Percentiles rank a stretch among this genome's conserved stretches.
These are phyloP conservation scores for Chalciporus chontae DNA, from an alignment of 768 basidiomycete species.

Conservation along the genomic window DNA sequence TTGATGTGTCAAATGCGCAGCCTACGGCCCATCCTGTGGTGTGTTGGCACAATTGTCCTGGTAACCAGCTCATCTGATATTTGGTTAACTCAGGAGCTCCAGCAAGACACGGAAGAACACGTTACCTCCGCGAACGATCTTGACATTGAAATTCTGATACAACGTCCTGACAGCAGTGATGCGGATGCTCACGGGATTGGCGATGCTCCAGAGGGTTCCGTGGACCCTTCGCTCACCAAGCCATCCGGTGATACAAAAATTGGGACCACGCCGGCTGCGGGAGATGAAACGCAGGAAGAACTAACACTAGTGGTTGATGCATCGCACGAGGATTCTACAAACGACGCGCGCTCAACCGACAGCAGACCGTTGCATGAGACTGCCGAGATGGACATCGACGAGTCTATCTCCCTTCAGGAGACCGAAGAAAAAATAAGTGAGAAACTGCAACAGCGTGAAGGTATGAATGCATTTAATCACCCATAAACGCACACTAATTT, in stretches of 20 bases:
- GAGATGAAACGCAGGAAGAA: constrained; percentile 10
- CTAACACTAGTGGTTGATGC: constrained; percentile 4
- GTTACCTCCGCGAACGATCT: not conserved
- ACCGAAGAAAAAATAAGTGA: constrained; percentile 4
- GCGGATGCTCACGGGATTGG: not conserved
- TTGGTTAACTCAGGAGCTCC: constrained; percentile 9
- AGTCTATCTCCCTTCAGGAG: constrained; percentile 9
- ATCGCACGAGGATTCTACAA: constrained; percentile 7
- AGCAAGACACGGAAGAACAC: constrained; percentile 3
- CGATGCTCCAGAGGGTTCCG: constrained; percentile 3
- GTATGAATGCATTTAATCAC: not conserved
- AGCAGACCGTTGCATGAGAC: constrained; percentile 1
- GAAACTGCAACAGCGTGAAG: constrained; percentile 21
- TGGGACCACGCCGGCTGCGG: not conserved
- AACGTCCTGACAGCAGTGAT: constrained; percentile 6
- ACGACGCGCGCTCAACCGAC: constrained; percentile 5
- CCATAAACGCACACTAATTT: not conserved
- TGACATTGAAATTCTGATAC: not conserved
- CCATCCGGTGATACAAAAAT: constrained; percentile 7
- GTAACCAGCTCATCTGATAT: not conserved
- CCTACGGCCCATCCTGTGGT: constrained; percentile 7
- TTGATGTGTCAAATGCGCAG: constrained; percentile 1
- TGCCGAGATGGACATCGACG: constrained; percentile 14
- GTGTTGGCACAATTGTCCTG: not conserved
- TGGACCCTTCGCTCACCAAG: not conserved